Evolutionary conservation across 139 green algal species (phyloP).

Genomic region (Volvox reticuliferus): DNA sequence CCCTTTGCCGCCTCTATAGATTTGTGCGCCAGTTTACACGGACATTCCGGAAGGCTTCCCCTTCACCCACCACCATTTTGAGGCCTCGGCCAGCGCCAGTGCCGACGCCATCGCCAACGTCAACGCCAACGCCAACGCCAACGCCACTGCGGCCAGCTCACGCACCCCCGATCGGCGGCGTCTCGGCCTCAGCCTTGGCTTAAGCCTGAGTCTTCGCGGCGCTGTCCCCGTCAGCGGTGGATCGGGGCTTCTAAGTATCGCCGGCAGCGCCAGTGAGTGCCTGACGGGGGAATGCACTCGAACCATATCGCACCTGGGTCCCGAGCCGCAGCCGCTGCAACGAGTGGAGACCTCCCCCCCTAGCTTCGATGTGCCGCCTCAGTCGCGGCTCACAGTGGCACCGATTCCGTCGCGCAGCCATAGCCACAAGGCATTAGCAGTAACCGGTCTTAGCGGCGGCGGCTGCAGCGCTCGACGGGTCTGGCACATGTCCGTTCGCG

Average conservation of each 20-base stretch:
- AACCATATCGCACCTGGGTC: neutral
- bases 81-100: neutral
- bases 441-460: neutral
- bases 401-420: neutral
- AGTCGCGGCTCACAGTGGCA: neutral
- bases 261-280: neutral
- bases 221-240: neutral
- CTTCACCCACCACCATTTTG: neutral
- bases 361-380: neutral
- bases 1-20: neutral
- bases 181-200: neutral
- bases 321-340: neutral
- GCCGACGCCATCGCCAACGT: neutral
- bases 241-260: neutral
- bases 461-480: neutral
- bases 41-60: slow-evolving; percentile 39
- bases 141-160: neutral
- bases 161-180: neutral
- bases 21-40: slow-evolving; percentile 21
- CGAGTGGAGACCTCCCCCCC: neutral
- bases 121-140: neutral
- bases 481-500: neutral
- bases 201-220: neutral
- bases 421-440: neutral
- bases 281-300: neutral